Evolutionary conservation across 352 stramenopile species (phyloP).

Genomic region (Nothophytophthora sp.): DNA sequence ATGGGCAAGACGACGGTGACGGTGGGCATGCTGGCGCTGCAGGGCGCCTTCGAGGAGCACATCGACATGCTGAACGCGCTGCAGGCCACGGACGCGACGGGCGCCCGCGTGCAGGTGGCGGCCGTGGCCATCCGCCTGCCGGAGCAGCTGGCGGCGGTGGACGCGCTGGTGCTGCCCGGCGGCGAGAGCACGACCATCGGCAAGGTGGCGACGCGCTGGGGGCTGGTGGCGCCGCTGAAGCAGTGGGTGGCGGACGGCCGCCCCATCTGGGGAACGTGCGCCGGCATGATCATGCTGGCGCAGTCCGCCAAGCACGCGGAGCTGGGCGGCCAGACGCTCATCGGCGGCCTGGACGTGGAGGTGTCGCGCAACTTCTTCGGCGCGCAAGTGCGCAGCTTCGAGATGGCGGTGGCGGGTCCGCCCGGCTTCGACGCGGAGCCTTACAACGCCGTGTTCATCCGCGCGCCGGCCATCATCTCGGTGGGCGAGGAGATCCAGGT

Average conservation of each 20-base stretch:
- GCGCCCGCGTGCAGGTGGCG: conserved; percentile 37
- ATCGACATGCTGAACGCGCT: conserved; percentile 81
- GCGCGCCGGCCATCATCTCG: conserved; percentile 95
- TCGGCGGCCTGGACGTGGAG: conserved; percentile 94
- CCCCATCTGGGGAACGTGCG: conserved; percentile 97
- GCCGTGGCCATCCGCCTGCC: conserved; percentile 81
- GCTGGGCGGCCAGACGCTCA: conserved; percentile 91
- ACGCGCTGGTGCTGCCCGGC: conserved; percentile 94
- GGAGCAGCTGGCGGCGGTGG: conserved; percentile 74
- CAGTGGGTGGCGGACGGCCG: conserved; percentile 68
- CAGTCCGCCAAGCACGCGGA: conserved; percentile 81
- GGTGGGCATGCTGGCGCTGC: conserved; percentile 88
- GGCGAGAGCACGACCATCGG: conserved; percentile 97
- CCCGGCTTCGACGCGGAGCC: conserved; percentile 56
- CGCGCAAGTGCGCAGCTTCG: conserved; percentile 89
- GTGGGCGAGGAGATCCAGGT: conserved; percentile 89
- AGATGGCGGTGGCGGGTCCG: conserved; percentile 64
- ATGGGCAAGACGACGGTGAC: conserved; percentile 29
- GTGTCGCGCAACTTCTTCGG: conserved; percentile 98
- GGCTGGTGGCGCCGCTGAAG: conserved; percentile 75
- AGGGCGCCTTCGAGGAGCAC: conserved; percentile 93
- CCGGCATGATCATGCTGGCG: conserved; percentile 97
- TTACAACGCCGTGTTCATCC: conserved; percentile 97
- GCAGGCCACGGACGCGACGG: conserved; percentile 11
- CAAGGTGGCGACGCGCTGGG: conserved; percentile 86